These are phyloP conservation scores for Thermochaetoides dissita DNA, from an alignment of 2,329 filamentous ascomycete genomes.

Conservation along the genomic window DNA sequence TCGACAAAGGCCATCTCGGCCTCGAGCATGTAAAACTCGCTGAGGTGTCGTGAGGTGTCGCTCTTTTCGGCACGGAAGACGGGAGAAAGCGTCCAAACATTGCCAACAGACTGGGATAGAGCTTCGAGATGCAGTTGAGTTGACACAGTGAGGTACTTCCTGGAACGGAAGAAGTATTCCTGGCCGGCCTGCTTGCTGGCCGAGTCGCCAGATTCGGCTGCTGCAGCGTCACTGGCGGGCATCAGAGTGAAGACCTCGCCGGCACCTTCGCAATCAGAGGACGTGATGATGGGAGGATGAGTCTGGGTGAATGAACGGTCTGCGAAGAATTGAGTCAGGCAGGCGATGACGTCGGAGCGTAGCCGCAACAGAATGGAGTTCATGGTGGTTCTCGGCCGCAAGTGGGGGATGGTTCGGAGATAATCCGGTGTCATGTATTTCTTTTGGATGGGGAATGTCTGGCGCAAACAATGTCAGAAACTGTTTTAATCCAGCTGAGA, in stretches of 20 bases:
- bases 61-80: slow-evolving; percentile 89
- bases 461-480: neutral
- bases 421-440: slow-evolving; percentile 89
- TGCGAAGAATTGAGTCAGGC: slow-evolving; percentile 63
- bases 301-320: slow-evolving; percentile 61
- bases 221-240: slow-evolving; percentile 20
- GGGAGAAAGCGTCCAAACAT: slow-evolving; percentile 87
- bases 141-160: slow-evolving; percentile 94
- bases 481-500: no score
- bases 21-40: slow-evolving; percentile 98
- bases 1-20: slow-evolving; percentile 73
- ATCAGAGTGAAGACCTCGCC: slow-evolving; percentile 78
- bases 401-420: slow-evolving; percentile 74
- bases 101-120: slow-evolving; percentile 71
- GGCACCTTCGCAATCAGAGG: slow-evolving; percentile 91
- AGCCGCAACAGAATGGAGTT: slow-evolving; percentile 71
- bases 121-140: slow-evolving; percentile 90
- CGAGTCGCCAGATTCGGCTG: slow-evolving; percentile 17
- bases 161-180: slow-evolving; percentile 61
- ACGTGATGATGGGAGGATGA: slow-evolving; percentile 88
- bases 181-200: slow-evolving; percentile 19
- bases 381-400: slow-evolving; percentile 67
- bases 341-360: slow-evolving; percentile 64
- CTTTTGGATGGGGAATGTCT: slow-evolving; percentile 91
- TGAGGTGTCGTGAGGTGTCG: slow-evolving; percentile 84